Evolutionary conservation across 2,329 filamentous ascomycete genomes (phyloP), one percentile per base, ranked within the genome.

Genomic region (Sporothrix brasiliensis): DNA sequence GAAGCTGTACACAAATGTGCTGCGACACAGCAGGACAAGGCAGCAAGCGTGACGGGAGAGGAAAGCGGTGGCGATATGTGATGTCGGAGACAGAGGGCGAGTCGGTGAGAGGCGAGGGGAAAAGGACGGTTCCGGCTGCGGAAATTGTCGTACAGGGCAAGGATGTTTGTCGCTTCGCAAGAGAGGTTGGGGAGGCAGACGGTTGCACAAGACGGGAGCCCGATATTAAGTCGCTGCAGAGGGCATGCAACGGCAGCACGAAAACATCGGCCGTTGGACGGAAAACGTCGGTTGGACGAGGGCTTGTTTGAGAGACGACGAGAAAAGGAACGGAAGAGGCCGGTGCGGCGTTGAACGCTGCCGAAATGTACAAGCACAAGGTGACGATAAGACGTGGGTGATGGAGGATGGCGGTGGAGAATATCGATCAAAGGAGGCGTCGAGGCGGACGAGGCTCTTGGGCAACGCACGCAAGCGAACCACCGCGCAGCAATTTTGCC

Each of bases 191-290:
- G 16, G 41, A 44, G 14, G 14, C 3, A 27, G n/a, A 14, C 44
- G 13, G 50, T 67, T 39, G 34, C 39, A 67, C 65, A 67, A 50
- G 16, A 49, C 24, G 44, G 61, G 24, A 30, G 65, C 50, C 49
- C 9, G 49, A 24, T 67, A 70, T 67, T 63, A 67, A 39, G 24
- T 53, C 21, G 69, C 63, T 68, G 69, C 61, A 60, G 53, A 60
- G 39, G 49, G 66, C 47, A 47, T 21, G 30, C 34, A 21, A 21
- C 44, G 7, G 63, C 61, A 6, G 47, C 69, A 67, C 69, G 34
- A 63, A 34, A 39, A 54, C 69, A 70, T 61, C 41, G 66, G 19
- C 41, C 19, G 58, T 41, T 63, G 54, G 27, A 19, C 52, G 52
- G 39, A 52, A 67, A 65, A 39, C 53, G 53, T 49, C 13, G 54